Evolutionary conservation across 768 basidiomycete genomes (phyloP), one percentile per base, ranked within the genome.

Genomic region (Boletus vinaceobasis): DNA sequence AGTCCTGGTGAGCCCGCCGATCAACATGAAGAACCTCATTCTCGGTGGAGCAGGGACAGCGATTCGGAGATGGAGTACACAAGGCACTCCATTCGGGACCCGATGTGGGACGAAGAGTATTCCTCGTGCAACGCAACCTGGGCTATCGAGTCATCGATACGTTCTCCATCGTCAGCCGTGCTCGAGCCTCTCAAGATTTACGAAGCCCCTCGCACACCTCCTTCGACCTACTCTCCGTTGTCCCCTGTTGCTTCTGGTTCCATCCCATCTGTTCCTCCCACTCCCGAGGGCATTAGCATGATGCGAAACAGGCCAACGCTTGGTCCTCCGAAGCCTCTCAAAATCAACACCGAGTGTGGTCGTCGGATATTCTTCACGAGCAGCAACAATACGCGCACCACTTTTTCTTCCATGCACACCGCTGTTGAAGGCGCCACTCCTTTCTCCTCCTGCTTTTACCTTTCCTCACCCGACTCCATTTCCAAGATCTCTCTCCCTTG

Each of bases 371-470:
- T 73, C 50, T 71, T 69, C 51, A 65, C 72, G 32, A 72, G 72
- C 19, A 78, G 75, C 40, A 75, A 62, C 55, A 80, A 80, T 14
- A 77, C 80, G 36, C 65, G 67, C 48, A 74, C 74, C 27, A 75
- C 73, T 0, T 73, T 75, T 17, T 84, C 85, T 32, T 86, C 86
- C 27, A 87, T 89, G 86, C 86, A 86, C 55, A 89, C 87, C 19
- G 87, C 87, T 37, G 81, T 87, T 45, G 87, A 88, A 69, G 67
- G 64, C 33, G 79, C 80, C 52, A 83, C 80, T 50, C 76, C 79
- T 13, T 83, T 81, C 61, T 77, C 80, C 17, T 83, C 83, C 1
- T 79, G 80, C 51, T 84, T 80, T 59, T 83, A 79, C 60, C 70
- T 83, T 50, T 73, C 74, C 50, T 79, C 77, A 36, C 74, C 79